These are phyloP conservation scores for Lasiodiplodia sp. DNA, from an alignment of 2,329 filamentous ascomycete species.

Conservation along the genomic window DNA sequence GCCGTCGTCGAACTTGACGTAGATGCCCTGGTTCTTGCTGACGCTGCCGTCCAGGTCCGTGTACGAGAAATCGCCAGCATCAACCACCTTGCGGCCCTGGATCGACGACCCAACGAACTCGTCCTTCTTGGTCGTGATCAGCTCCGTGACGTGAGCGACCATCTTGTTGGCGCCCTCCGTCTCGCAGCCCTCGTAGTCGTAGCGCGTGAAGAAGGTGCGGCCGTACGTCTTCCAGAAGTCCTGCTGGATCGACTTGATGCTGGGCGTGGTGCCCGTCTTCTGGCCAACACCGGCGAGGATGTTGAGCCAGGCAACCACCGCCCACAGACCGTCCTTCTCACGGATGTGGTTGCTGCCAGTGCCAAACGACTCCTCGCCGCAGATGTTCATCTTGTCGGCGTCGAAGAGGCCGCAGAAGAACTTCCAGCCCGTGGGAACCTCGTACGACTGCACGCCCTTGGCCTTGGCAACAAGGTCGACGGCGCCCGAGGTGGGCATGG, in stretches of 20 bases:
- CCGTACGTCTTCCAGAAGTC: slow-evolving; percentile 98
- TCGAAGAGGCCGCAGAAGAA: slow-evolving; percentile 98
- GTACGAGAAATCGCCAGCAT: slow-evolving; percentile 97
- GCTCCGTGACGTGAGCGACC: slow-evolving; percentile 77
- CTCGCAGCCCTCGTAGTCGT: slow-evolving; percentile 97
- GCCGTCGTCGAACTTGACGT: slow-evolving; percentile 90
- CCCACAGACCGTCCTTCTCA: slow-evolving; percentile 99
- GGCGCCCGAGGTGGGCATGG: slow-evolving; percentile 96
- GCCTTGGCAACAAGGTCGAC: slow-evolving; percentile 96
- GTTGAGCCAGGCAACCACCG: slow-evolving; percentile 96
- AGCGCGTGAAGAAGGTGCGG: slow-evolving; percentile 98
- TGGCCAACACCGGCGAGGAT: slow-evolving; percentile 95
- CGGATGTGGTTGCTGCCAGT: slow-evolving; percentile 98
- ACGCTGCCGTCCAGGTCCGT: slow-evolving; percentile 98
- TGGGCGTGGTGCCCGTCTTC: slow-evolving; percentile 80
- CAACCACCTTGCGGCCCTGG: slow-evolving; percentile 80
- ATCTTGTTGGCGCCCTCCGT: slow-evolving; percentile 90
- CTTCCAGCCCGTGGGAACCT: slow-evolving; percentile 98
- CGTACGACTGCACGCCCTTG: slow-evolving; percentile 89
- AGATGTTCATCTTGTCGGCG: slow-evolving; percentile 95
- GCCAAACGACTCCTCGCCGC: slow-evolving; percentile 97
- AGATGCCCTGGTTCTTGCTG: slow-evolving; percentile 94
- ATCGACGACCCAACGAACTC: slow-evolving; percentile 87
- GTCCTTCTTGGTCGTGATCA: slow-evolving; percentile 72
- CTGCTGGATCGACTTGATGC: slow-evolving; percentile 94